phyloP scores from a whole-genome alignment of 306 rosid species.

The Vachellia collinsii region DNA sequence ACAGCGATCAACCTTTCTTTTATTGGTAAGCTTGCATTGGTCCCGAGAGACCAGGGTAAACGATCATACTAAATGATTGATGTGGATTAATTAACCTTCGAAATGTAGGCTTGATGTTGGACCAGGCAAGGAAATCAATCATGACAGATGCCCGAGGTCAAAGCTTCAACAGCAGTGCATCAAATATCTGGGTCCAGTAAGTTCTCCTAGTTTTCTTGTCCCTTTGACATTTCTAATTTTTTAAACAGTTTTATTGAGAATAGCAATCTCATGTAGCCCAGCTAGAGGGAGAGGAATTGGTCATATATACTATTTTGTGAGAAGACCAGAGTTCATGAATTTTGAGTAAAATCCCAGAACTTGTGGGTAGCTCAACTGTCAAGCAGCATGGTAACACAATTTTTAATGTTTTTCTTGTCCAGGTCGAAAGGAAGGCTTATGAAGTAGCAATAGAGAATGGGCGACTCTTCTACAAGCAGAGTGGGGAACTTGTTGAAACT shows the following conservation, averaged over 20 bases:
- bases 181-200: slow-evolving; percentile 91
- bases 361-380: background rate
- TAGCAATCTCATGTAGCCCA: background rate
- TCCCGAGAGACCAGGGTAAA: background rate
- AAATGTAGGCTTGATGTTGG: slow-evolving; percentile 84
- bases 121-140: slow-evolving; percentile 75
- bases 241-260: background rate
- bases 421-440: slow-evolving; percentile 70
- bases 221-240: background rate
- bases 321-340: background rate
- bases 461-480: slow-evolving; percentile 51
- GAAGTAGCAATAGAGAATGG: slow-evolving; percentile 68
- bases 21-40: slow-evolving; percentile 60
- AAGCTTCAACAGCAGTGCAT: slow-evolving; percentile 89
- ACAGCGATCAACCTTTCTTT: slow-evolving; percentile 83
- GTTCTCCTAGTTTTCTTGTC: slow-evolving; percentile 43
- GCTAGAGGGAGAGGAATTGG: slow-evolving; percentile 5
- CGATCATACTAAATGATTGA: background rate
- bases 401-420: slow-evolving; percentile 23
- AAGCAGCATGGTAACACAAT: background rate
- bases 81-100: slow-evolving; percentile 1
- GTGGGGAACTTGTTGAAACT: slow-evolving; percentile 60
- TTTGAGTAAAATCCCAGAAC: background rate
- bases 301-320: background rate
- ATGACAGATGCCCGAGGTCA: slow-evolving; percentile 58